Conservation (phyloP, 1,139 yeast genomes). For the Yamadazyma atmosphaerica region DNA sequence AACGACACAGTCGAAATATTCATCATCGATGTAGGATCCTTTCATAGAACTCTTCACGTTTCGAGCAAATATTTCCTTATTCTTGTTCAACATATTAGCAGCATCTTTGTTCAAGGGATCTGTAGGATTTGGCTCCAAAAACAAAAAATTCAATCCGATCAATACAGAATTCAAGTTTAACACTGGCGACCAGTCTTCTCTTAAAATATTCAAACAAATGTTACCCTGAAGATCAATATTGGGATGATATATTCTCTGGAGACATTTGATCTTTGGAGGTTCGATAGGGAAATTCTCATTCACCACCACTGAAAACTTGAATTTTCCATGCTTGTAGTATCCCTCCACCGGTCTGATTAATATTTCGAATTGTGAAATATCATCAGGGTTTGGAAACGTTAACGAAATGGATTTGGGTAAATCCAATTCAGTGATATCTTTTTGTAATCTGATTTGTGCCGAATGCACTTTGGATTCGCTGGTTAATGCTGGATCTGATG, state of each 20-base stretch:
- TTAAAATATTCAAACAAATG: conserved; percentile 82
- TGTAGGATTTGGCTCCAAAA: conserved; percentile 86
- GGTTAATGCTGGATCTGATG: conserved; percentile 8
- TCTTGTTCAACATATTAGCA: conserved; percentile 68
- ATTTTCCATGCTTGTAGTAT: conserved; percentile 67
- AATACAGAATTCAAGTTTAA: conserved; percentile 77
- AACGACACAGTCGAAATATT: conserved; percentile 61
- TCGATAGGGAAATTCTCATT: conserved; percentile 84
- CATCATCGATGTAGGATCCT: conserved; percentile 66
- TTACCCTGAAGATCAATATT: conserved; percentile 90
- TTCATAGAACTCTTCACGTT: conserved; percentile 67
- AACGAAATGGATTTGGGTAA: conserved; percentile 65
- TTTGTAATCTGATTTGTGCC: conserved; percentile 55
- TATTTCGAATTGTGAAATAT: conserved; percentile 62
- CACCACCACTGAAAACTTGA: conserved; percentile 64
- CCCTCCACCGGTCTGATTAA: conserved; percentile 77
- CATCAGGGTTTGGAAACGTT: conserved; percentile 54
- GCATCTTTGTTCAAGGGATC: conserved; percentile 94
- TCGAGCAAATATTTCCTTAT: conserved; percentile 53
- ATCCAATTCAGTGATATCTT: conserved; percentile 69
- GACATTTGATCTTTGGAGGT: conserved; percentile 82
- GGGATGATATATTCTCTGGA: conserved; percentile 83
- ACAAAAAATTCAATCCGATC: conserved; percentile 82
- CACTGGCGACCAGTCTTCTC: conserved; percentile 98
- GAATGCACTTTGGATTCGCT: conserved; percentile 34